Base-by-base conservation (phyloP, 202 grass and related monocot species). In the Digitaria exilis region DNA sequence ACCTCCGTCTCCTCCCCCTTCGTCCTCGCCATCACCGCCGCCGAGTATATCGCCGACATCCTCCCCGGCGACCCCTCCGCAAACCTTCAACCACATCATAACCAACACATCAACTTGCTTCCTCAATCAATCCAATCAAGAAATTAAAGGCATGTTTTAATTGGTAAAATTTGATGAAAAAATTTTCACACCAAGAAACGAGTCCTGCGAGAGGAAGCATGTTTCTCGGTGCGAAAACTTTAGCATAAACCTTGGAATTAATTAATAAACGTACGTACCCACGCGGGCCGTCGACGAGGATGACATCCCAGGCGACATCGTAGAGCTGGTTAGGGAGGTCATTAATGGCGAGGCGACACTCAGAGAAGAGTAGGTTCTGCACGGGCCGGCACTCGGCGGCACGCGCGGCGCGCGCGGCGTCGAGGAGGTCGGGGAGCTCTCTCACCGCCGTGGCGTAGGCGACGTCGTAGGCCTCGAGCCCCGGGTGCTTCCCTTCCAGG, bases 321-420 rank as follows among this genome's bases (percentile, higher is more conserved):
- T 99, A 99, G 71, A 99, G 88, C 57, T 76, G 83, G 78, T 99
- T 99, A 10, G 96, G 96, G 9, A 99, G 91, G 82, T 99, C 93
- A 61, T 93, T 93, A 57, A 99, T 87, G 74, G 96, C 96, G 8
- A 99, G 89, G 11, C 87, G 78, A 87, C 96, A 99, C 10, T 98
- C 91, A 9, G 93, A 98, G 89, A 94, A 98, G 73, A 98, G 93
- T 2, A 98, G 87, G 78, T 96, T 93, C 87, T 98, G 96, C 10
- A 98, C 90, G 39, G 96, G 93, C 1, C 96, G 87, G 76, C 96
- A 98, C 48, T 98, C 91, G 32, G 86, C 89, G 11, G 58, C n/a
- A 12, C 68, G 71, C 35, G 86, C 69, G 46, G 66, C 73, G 34
- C 89, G 89, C 12, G 91, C 87, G n/a, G 77, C 77, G n/a, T 41